Conservation (phyloP, 2,329 filamentous ascomycete genomes). For the Fusarium phyllophilum region DNA sequence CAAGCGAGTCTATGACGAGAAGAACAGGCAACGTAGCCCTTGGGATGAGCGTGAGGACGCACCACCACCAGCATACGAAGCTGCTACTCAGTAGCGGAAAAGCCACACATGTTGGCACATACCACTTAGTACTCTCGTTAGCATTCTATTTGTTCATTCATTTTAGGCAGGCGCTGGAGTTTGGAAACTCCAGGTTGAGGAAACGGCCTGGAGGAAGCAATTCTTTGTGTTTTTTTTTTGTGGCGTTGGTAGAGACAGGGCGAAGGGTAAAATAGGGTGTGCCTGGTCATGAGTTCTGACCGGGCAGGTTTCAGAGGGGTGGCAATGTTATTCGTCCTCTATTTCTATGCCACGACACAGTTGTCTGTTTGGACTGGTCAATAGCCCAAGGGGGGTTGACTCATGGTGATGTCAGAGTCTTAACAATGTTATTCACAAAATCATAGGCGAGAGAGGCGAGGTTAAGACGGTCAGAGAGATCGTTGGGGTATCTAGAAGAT, state of each 20-base stretch:
- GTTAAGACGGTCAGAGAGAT: constrained; percentile 11
- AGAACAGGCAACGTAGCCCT: constrained; percentile 58
- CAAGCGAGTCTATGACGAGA: constrained; percentile 86
- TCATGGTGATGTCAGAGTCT: constrained; percentile 23
- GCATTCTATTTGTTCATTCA: constrained; percentile 20
- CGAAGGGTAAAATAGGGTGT: constrained; percentile 36
- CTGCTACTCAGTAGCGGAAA: constrained; percentile 52
- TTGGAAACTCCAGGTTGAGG: constrained; percentile 26
- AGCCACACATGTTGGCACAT: constrained; percentile 23
- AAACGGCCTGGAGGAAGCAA: constrained; percentile 17
- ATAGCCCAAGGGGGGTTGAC: constrained; percentile 32
- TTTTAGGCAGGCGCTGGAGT: constrained; percentile 39
- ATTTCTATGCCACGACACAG: constrained; percentile 25
- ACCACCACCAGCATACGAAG: constrained; percentile 72
- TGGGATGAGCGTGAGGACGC: constrained; percentile 65
- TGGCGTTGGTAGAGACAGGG: constrained; percentile 37
- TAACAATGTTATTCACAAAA: constrained; percentile 25
- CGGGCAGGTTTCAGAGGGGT: constrained; percentile 24
- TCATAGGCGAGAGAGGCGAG: constrained; percentile 11
- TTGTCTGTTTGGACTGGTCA: constrained; percentile 26
- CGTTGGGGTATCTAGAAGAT: constrained; percentile 19
- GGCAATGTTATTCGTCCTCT: constrained; percentile 16
- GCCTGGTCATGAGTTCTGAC: constrained; percentile 30
- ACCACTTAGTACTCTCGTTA: constrained; percentile 36
- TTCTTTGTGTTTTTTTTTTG: constrained; percentile 25